Conservation (phyloP, 257 asterid species). For the Solanum sparsipilum region DNA sequence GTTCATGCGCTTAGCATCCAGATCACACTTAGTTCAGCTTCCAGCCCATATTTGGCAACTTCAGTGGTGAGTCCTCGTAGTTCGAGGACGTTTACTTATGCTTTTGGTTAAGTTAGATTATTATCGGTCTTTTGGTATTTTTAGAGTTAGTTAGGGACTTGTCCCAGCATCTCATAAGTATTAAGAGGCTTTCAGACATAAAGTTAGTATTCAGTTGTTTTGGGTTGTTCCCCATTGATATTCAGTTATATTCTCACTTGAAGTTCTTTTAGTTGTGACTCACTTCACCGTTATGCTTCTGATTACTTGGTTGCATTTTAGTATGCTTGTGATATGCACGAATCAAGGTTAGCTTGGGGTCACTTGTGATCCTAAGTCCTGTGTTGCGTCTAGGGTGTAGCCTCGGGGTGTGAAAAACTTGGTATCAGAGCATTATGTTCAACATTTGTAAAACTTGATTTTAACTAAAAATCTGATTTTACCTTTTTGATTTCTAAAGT, state of each 20-base stretch:
- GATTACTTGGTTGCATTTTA: background rate
- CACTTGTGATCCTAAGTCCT: background rate
- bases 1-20: background rate
- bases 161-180: background rate
- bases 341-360: too few relatives aligned
- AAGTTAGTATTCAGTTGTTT: background rate
- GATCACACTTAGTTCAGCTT: background rate
- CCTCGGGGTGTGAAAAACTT: background rate
- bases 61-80: background rate
- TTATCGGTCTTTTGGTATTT: background rate
- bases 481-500: background rate
- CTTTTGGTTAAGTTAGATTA: background rate
- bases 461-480: background rate
- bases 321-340: background rate
- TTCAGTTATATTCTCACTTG: background rate
- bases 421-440: background rate
- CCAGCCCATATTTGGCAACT: background rate
- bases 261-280: background rate
- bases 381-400: background rate
- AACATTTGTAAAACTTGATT: background rate
- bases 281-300: background rate
- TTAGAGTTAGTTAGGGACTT: background rate
- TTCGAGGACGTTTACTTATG: background rate
- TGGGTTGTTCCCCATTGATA: background rate
- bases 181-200: background rate